Evolutionary conservation across 1,284 basidiomycete species (phyloP).

Genomic region (Sanghuangporus weigelae): DNA sequence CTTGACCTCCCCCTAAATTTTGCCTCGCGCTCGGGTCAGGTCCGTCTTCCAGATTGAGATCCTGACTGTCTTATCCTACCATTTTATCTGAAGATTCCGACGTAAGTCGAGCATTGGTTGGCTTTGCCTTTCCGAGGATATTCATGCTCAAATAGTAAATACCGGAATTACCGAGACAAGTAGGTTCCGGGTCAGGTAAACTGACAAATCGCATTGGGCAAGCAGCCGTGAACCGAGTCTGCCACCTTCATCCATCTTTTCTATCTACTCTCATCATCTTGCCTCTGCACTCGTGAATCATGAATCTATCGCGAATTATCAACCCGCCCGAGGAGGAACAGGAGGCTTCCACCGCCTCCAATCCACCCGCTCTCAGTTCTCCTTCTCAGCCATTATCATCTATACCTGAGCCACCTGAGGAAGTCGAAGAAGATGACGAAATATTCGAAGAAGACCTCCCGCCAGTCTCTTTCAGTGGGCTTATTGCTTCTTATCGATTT

Average conservation of each 20-base stretch:
- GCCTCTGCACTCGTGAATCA: neutral
- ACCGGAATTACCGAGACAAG: neutral
- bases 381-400: neutral
- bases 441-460: neutral
- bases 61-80: neutral
- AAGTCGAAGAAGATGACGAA: neutral
- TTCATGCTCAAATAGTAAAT: neutral
- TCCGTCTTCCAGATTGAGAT: neutral
- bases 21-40: neutral
- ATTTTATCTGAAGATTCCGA: neutral
- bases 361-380: neutral
- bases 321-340: constrained; percentile 9
- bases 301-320: constrained; percentile 19
- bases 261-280: neutral
- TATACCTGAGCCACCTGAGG: neutral
- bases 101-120: neutral
- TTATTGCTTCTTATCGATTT: neutral
- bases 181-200: neutral
- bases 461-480: constrained; percentile 17
- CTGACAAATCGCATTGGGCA: neutral
- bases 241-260: neutral
- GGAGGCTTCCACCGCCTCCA: neutral
- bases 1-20: neutral
- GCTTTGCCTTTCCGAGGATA: neutral
- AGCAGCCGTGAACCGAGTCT: neutral